Evolutionary conservation across 1,284 basidiomycete species (phyloP), one percentile per base, ranked within the genome.

Genomic region (Trichosporon sp.): DNA sequence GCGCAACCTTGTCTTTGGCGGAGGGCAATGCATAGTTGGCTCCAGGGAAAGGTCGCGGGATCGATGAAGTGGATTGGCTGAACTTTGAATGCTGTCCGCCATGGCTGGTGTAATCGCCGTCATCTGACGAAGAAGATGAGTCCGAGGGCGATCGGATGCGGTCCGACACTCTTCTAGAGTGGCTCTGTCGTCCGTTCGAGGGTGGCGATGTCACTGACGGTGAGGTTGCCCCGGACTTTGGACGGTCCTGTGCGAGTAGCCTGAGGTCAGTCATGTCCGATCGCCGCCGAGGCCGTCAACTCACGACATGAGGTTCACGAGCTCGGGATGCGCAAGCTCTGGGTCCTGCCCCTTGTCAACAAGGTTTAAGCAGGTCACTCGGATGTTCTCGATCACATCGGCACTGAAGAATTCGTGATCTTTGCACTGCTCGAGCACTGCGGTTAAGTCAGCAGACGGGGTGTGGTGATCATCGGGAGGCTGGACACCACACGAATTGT

Each of bases 91-190:
- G 59, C 32, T 63, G 31, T 16, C 59, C 59, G 12, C 59, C 32
- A n/a, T 32, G 32, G 31, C 59, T 63, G 59, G 31, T 35, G 59
- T 63, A 32, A n/a, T 48, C 35, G 21, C 79, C 79, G 5, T 76
- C 75, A 1, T 76, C 75, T 8, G 77, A 80, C 4, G 75, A 75
- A 14, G 77, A 76, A 26, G 80, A 80, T 4, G 77, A 77, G 66
- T 82, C 82, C 0, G 80, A 81, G 3, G 80, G 78, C 4, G 81
- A 81, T 7, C 78, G 76, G 56, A 83, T 77, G 6, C 82, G 76
- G 64, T 81, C 79, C 6, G 80, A 82, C 19, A 74, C 70, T 5
- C 78, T 75, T 1, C 80, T 77, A 5, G 67, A 65, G 32, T 71
- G 73, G 38, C 26, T 32, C 12, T 37, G 56, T 5, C 12, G 14